A percentile compares a stretch with the other conserved stretches of the same genome.
Evolutionary conservation across 23 red algal species (phyloP).

Genomic region (Gracilariopsis chorda): DNA sequence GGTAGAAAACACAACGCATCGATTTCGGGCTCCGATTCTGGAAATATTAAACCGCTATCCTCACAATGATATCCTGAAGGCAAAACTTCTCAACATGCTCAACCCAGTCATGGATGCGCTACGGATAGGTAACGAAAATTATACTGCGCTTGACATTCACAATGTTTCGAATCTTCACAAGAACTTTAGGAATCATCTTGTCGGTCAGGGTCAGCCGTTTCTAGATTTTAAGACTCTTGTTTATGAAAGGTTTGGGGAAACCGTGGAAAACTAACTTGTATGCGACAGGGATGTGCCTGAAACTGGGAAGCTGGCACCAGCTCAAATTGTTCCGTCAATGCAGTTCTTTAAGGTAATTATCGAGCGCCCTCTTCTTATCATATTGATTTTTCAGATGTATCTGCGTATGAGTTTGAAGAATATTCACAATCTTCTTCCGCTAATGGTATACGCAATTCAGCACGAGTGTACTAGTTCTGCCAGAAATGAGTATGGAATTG

Average conservation of each 20-base stretch:
- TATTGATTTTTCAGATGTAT: constrained; percentile 83
- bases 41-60: constrained; percentile 75
- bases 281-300: not conserved
- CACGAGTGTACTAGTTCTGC: constrained; percentile 88
- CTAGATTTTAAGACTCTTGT: constrained; percentile 71
- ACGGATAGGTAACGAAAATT: constrained; percentile 69
- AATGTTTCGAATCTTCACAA: constrained; percentile 89
- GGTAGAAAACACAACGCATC: constrained; percentile 57
- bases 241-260: constrained; percentile 53
- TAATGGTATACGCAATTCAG: constrained; percentile 83
- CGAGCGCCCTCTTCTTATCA: constrained; percentile 79
- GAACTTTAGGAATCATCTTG: constrained; percentile 33
- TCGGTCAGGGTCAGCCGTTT: constrained; percentile 51
- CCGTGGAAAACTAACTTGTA: constrained; percentile 16
- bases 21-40: constrained; percentile 55
- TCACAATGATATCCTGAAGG: constrained; percentile 41
- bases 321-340: not conserved
- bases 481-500: constrained; percentile 87
- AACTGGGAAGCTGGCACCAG: not conserved
- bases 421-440: constrained; percentile 37
- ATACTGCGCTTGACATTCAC: constrained; percentile 57
- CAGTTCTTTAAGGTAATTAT: constrained; percentile 72
- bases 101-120: constrained; percentile 48
- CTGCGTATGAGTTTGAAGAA: constrained; percentile 2
- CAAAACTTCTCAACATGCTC: constrained; percentile 31